Conservation (phyloP, 352 stramenopile species). For the Elongisporangium anandrum region DNA sequence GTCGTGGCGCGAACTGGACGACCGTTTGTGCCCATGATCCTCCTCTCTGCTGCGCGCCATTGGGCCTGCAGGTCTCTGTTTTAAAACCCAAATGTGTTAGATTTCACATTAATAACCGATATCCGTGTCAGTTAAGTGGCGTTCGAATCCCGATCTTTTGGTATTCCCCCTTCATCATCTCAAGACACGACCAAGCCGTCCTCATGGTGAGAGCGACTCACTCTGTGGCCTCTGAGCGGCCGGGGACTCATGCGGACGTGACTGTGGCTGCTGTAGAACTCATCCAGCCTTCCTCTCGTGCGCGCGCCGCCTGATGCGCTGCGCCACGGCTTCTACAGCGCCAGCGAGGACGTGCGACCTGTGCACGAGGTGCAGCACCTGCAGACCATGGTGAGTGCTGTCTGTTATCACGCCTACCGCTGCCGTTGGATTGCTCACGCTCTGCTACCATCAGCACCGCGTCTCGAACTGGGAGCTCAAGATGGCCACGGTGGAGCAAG, state of each 20-base stretch:
- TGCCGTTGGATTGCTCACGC: neutral
- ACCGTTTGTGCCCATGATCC: slow-evolving; percentile 67
- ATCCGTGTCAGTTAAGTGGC: neutral
- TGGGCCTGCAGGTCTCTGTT: neutral
- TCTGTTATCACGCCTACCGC: neutral
- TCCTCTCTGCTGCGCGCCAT: slow-evolving; percentile 30
- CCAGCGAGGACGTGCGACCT: slow-evolving; percentile 72
- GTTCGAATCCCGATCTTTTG: neutral
- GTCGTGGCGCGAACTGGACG: slow-evolving; percentile 80
- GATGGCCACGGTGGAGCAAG: slow-evolving; percentile 86
- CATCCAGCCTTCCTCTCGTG: slow-evolving; percentile 72
- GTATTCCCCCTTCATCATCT: neutral
- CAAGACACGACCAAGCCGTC: neutral
- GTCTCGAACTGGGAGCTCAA: slow-evolving; percentile 82
- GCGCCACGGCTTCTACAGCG: slow-evolving; percentile 80
- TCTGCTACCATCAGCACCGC: slow-evolving; percentile 37
- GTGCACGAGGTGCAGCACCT: slow-evolving; percentile 84
- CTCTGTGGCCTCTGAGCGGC: neutral
- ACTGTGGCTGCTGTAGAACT: slow-evolving; percentile 56
- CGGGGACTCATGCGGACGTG: neutral
- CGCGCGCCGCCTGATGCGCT: slow-evolving; percentile 75
- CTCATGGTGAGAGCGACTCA: neutral
- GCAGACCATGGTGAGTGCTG: slow-evolving; percentile 56
- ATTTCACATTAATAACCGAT: neutral
- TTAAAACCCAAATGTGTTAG: neutral